Evolutionary conservation across 192 early-diverging fungal genomes (phyloP), one percentile per base, ranked within the genome.

Genomic region (Podila horticola): DNA sequence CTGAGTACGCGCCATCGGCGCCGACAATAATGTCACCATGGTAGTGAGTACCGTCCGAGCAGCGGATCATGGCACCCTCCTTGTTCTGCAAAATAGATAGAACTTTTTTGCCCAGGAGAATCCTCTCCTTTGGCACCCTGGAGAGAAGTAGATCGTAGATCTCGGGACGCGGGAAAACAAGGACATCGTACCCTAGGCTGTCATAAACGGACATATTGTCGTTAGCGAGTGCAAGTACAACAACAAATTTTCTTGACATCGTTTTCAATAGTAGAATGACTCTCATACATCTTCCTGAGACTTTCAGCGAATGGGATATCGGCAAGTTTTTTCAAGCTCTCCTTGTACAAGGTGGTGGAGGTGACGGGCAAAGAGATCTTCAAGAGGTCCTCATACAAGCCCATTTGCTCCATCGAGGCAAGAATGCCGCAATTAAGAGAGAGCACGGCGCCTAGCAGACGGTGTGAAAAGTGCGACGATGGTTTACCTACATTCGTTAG

Each of bases 41-140:
- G 30, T 66, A 66, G 5, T 29, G 22, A 4, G 24, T 74, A 5
- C 58, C 41, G n/a, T 74, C 72, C 5, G 49, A 24, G 26, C 63
- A 74, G 33, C 33, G 22, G 3, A 67, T 36, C 63, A 57, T 67
- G 33, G 77, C 66, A 15, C 60, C 66, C n/a, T 71, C 62, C 9
- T 83, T 38, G n/a, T 59, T 28, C 52, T 34, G 17, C 41, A 58
- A 9, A 20, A 57, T 22, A 50, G 55, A 17, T 24, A 58, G 51
- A 50, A 81, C 52, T 33, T 58, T 57, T 58, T 57, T 67, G 33
- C 50, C 31, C 29, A 67, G n/a, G 22, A 41, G 34, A 31, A 66
- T 15, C 38, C 31, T 66, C 24, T 66, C 48, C 2, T 28, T 66
- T 12, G 64, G 64, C 9, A 66, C 29, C 7, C 36, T 19, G 4